A percentile compares a stretch with the other conserved stretches of the same genome.
These are phyloP conservation scores for Zychaea mexicana DNA, from an alignment of 371 early-diverging fungal species.

Conservation along the genomic window DNA sequence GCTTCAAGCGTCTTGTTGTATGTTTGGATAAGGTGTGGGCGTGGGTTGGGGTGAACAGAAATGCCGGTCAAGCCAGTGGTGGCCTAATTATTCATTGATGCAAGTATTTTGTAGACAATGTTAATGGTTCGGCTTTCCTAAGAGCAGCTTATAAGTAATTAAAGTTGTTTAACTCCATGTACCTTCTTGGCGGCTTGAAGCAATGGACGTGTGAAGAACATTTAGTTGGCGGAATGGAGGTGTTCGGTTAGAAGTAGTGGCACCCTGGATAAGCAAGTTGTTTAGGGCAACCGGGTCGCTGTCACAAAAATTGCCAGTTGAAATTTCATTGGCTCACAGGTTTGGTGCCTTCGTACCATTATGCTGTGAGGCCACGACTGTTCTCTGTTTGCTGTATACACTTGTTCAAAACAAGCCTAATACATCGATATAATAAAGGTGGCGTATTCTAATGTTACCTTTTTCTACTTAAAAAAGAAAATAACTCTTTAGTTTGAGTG, in stretches of 20 bases:
- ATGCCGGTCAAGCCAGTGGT: conserved; percentile 88
- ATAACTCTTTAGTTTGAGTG: too few relatives aligned
- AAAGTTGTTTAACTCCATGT: too few relatives aligned
- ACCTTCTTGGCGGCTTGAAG: conserved; percentile 62
- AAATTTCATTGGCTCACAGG: background rate
- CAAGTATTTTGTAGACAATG: too few relatives aligned
- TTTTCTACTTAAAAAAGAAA: too few relatives aligned
- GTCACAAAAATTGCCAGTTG: background rate
- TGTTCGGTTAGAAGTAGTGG: background rate
- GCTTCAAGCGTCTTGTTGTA: conserved; percentile 75
- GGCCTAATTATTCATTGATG: conserved; percentile 28
- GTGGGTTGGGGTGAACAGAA: conserved; percentile 85
- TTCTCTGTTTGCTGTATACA: background rate
- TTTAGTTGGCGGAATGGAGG: conserved; percentile 14
- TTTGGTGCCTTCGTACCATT: background rate
- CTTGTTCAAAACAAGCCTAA: too few relatives aligned
- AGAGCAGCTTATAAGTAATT: too few relatives aligned
- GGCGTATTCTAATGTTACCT: too few relatives aligned
- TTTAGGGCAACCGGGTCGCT: background rate
- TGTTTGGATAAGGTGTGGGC: conserved; percentile 82
- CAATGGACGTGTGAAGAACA: conserved; percentile 61
- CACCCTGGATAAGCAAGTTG: conserved; percentile 2
- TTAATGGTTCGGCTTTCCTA: too few relatives aligned
- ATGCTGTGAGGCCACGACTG: background rate
- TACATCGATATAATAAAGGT: too few relatives aligned